A percentile compares a stretch with the other conserved stretches of the same genome.
These are phyloP conservation scores for Nicotiana noctiflora DNA, from an alignment of 257 asterid species.

Conservation along the genomic window DNA sequence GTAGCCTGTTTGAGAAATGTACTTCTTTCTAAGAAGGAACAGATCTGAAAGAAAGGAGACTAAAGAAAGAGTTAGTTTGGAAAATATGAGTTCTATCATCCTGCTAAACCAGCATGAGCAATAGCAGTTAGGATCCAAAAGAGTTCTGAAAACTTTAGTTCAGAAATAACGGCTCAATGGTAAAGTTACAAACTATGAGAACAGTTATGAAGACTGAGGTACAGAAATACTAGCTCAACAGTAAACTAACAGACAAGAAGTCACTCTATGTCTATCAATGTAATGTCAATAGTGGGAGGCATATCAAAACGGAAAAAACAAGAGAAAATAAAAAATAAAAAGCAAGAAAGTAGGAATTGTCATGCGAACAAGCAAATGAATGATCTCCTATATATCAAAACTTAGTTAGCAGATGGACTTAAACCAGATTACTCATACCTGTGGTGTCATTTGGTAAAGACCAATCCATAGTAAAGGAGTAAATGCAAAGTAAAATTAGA, in stretches of 20 bases:
- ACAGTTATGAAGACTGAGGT: not conserved
- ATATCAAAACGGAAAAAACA: not conserved
- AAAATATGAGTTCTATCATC: not conserved
- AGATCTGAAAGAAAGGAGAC: not conserved
- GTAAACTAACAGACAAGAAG: not conserved
- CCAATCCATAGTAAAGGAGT: not conserved
- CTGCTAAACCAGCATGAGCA: slow-evolving; percentile 3
- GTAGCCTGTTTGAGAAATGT: not conserved
- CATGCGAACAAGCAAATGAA: not conserved
- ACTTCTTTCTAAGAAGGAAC: not conserved
- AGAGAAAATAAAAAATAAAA: not conserved
- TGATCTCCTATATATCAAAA: not conserved
- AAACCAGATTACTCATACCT: not conserved
- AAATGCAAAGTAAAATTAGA: not conserved
- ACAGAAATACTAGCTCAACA: not conserved
- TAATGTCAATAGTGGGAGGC: not conserved
- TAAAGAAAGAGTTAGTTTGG: not conserved
- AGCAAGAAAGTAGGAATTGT: not conserved
- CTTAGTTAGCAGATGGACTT: not conserved
- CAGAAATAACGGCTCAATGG: not conserved
- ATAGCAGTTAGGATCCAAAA: not conserved
- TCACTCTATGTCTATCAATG: not conserved
- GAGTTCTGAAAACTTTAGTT: not conserved
- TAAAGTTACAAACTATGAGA: not conserved
- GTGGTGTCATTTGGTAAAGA: not conserved